Percentiles rank a stretch among this genome's conserved stretches.
These are phyloP conservation scores for Pugionium cornutum DNA, from an alignment of 345 rosid species.

Conservation along the genomic window DNA sequence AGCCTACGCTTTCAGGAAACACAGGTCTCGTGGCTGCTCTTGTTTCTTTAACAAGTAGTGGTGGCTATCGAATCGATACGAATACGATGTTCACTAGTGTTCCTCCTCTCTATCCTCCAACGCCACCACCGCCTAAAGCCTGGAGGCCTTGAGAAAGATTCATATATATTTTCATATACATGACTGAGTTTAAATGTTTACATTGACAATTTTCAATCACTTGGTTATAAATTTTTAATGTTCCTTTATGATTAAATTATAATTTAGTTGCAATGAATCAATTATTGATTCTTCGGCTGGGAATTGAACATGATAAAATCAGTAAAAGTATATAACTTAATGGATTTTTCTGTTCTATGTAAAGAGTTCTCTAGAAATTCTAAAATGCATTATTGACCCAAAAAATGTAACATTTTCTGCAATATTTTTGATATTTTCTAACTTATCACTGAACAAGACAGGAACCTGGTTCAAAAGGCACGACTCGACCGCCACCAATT, in stretches of 20 bases:
- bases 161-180: neutral
- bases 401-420: neutral
- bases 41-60: constrained; percentile 60
- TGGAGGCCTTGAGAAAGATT: constrained; percentile 65
- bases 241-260: neutral
- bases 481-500: constrained; percentile 49
- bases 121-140: constrained; percentile 74
- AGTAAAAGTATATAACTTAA: too few relatives aligned
- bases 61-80: constrained; percentile 54
- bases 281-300: too few relatives aligned
- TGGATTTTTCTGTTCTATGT: too few relatives aligned
- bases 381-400: neutral
- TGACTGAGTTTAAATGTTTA: constrained; percentile 7
- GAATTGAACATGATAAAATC: too few relatives aligned
- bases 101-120: constrained; percentile 74
- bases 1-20: constrained; percentile 80
- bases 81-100: constrained; percentile 67
- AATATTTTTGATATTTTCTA: neutral
- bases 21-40: constrained; percentile 87
- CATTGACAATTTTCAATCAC: neutral
- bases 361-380: too few relatives aligned
- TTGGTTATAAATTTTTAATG: neutral
- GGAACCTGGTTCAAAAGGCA: constrained; percentile 63
- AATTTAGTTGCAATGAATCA: constrained; percentile 1
- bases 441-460: constrained; percentile 51